Conservation (phyloP, 306 rosid genomes). For the Cercis canadensis region DNA sequence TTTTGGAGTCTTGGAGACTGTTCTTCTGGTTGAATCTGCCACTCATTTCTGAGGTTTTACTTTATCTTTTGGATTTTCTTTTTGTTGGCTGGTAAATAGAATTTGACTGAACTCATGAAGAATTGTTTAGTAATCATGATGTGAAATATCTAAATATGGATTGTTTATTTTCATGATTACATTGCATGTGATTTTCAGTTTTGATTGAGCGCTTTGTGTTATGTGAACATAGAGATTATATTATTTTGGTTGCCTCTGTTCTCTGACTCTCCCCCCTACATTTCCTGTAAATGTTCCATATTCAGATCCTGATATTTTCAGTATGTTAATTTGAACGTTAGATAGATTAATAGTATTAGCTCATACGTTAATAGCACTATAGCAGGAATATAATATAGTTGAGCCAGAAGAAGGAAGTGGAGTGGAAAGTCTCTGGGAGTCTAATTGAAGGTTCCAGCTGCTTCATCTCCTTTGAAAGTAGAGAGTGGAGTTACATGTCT, state of each 20-base stretch:
- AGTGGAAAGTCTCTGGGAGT: conserved; percentile 15
- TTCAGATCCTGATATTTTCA: conserved; percentile 18
- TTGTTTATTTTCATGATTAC: conserved; percentile 1
- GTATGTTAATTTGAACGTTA: conserved; percentile 4
- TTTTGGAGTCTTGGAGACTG: conserved; percentile 39
- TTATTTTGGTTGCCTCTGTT: conserved; percentile 23
- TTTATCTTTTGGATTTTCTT: conserved; percentile 32
- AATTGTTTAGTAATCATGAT: conserved; percentile 26
- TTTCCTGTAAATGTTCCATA: not conserved
- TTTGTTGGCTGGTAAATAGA: conserved; percentile 30
- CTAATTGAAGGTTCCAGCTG: conserved; percentile 22
- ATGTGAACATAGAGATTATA: conserved; percentile 11
- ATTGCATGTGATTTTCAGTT: not conserved
- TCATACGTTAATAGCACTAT: not conserved
- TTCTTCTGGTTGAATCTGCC: conserved; percentile 49
- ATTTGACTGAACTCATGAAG: conserved; percentile 23
- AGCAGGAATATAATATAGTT: not conserved
- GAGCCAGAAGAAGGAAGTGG: conserved; percentile 5
- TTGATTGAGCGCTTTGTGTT: conserved; percentile 14
- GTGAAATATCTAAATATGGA: conserved; percentile 11
- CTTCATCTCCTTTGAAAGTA: conserved; percentile 26
- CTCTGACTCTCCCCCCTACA: not conserved
- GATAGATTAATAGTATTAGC: conserved; percentile 25
- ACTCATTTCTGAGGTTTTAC: conserved; percentile 51
- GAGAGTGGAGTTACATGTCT: conserved; percentile 11